phyloP scores from a whole-genome alignment of 495 filamentous ascomycete species.

The Thozetella sp. region DNA sequence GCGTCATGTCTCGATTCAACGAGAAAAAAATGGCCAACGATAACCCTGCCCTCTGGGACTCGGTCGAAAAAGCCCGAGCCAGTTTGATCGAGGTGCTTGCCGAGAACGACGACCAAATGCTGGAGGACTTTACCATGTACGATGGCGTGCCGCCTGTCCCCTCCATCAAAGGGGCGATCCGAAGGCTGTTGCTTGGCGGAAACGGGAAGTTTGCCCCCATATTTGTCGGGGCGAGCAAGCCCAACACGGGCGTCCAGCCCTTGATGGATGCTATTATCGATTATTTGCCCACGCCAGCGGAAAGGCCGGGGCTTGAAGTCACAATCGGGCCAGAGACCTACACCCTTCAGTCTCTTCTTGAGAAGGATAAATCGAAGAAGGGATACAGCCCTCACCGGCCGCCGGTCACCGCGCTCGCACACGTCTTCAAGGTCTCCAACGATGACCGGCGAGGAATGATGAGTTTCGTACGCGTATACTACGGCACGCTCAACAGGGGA shows the following conservation, averaged over 20 bases:
- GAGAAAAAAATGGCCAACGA: constrained; percentile 29
- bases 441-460: constrained; percentile 84
- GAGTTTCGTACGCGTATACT: constrained; percentile 92
- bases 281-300: constrained; percentile 79
- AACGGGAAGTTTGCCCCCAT: constrained; percentile 74
- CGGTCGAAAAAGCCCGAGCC: constrained; percentile 74
- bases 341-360: constrained; percentile 52
- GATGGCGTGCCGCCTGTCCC: constrained; percentile 70
- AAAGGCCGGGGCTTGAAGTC: constrained; percentile 79
- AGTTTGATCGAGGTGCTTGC: constrained; percentile 82
- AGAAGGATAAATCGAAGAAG: constrained; percentile 48
- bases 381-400: constrained; percentile 37
- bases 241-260: constrained; percentile 93
- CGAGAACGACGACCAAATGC: constrained; percentile 82
- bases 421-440: constrained; percentile 97
- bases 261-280: constrained; percentile 86
- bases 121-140: constrained; percentile 79
- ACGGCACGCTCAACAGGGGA: constrained; percentile 74
- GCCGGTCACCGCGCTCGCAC: constrained; percentile 70
- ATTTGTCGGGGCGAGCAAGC: constrained; percentile 89
- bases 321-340: constrained; percentile 59
- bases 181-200: constrained; percentile 68
- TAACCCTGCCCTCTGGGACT: constrained; percentile 55
- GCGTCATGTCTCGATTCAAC: constrained; percentile 58
- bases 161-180: constrained; percentile 72